These are phyloP conservation scores for Ophiostoma australiae DNA, from an alignment of 2,329 filamentous ascomycete genomes.

Conservation along the genomic window DNA sequence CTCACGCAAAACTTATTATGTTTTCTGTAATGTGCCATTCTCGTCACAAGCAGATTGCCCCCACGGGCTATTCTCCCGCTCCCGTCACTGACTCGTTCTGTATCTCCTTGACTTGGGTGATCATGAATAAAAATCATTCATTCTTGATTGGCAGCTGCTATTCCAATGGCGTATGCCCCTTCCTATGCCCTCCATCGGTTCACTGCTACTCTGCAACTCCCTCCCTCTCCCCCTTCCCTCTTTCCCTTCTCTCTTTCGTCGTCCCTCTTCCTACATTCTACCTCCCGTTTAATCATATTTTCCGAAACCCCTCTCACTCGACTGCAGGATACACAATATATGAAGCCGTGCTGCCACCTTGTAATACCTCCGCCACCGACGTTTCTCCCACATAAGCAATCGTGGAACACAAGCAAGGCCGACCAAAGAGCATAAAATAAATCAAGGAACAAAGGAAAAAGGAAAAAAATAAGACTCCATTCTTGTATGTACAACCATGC, in stretches of 20 bases:
- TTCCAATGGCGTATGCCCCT: neutral
- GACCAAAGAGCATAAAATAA: neutral
- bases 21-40: neutral
- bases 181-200: neutral
- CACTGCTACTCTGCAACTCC: neutral
- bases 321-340: neutral
- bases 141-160: neutral
- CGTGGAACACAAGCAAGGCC: neutral
- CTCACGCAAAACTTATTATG: neutral
- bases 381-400: neutral
- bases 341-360: neutral
- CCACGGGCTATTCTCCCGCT: neutral
- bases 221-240: neutral
- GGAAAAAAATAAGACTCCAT: neutral
- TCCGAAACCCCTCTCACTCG: neutral
- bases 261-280: neutral
- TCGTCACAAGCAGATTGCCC: neutral
- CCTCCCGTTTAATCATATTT: neutral
- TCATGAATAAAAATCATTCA: neutral
- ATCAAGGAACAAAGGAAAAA: neutral
- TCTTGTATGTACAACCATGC: neutral
- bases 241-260: neutral
- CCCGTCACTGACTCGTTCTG: neutral
- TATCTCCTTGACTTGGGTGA: neutral
- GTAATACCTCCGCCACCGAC: neutral